phyloP scores from a whole-genome alignment of 495 filamentous ascomycete genomes.

The Clohesyomyces aquaticus region DNA sequence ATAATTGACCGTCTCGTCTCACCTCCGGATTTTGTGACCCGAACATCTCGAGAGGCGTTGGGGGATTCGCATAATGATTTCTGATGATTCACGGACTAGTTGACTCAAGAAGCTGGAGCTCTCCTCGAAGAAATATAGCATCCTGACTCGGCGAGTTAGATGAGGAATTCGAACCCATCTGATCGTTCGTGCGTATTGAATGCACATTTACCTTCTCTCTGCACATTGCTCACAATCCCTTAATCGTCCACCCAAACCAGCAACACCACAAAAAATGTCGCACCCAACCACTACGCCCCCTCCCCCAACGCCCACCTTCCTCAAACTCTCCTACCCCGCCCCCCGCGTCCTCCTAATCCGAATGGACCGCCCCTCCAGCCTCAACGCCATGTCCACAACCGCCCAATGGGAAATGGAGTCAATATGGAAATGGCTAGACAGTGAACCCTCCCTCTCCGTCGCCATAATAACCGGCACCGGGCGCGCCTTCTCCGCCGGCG shows the following conservation, averaged over 20 bases:
- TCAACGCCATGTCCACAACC: constrained; percentile 25
- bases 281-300: constrained; percentile 28
- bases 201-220: too few species aligned
- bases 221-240: not conserved
- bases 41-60: too few species aligned
- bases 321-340: constrained; percentile 31
- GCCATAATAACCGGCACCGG: constrained; percentile 36
- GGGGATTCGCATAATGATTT: not conserved
- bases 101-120: not conserved
- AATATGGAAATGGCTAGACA: constrained; percentile 30
- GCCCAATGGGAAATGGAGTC: constrained; percentile 33
- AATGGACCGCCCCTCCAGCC: constrained; percentile 20
- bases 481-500: constrained; percentile 35
- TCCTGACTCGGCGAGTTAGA: too few species aligned
- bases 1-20: not conserved
- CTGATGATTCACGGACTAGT: not conserved
- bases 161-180: too few species aligned
- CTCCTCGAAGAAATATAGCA: too few species aligned
- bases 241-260: not conserved
- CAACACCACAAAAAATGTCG: not conserved
- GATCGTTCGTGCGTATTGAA: too few species aligned
- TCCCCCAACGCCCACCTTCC: constrained; percentile 32
- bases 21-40: not conserved
- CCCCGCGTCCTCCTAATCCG: constrained; percentile 24
- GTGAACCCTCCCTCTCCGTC: constrained; percentile 44